Base-by-base conservation (phyloP, 768 basidiomycete genomes). In the Tricholoma matsutake region DNA sequence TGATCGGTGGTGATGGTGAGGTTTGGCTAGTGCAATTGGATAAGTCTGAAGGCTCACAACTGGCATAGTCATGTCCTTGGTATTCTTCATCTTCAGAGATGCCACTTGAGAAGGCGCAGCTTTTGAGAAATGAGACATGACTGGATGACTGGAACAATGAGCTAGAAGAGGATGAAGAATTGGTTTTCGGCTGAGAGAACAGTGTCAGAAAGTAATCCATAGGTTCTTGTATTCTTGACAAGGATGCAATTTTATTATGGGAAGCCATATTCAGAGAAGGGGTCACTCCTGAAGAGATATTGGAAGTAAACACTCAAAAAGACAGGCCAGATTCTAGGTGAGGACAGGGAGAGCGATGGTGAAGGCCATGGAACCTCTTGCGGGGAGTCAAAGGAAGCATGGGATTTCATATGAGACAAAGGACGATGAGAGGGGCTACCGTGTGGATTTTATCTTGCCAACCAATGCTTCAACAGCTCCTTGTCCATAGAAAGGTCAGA, bases 331-430 rank as follows among this genome's bases (percentile, higher is more conserved):
- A 22, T 25, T 34, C 54, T 34, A 1, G 53, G 51, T 18, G 58
- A 54, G 13, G 41, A 37, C 6, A 56, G 57, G 3, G 62, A 62
- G 59, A 66, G 63, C 7, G 74, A 68, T 3, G 78, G 77, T 39
- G 73, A 79, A 20, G 82, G 80, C 45, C 83, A 71, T 8, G 84
- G 82, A 39, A 83, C 71, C 68, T 84, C 84, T 61, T 82, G 68
- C 1, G 83, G 84, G 16, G 80, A 79, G 69, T 81, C 78, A 66
- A 85, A 80, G 39, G 83, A 84, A 18, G 85, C 80, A 78, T 84
- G 80, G 52, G 84, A 79, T 68, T 81, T 84, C 8, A 73, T 66
- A 61, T 70, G 72, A 8, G 74, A 72, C 6, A 71, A 64, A 43
- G 43, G 67, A 20, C 72, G 71, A 39, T 56, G 57, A 4, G 67